phyloP scores from a whole-genome alignment of 306 rosid genomes.

The Clitoria ternatea region DNA sequence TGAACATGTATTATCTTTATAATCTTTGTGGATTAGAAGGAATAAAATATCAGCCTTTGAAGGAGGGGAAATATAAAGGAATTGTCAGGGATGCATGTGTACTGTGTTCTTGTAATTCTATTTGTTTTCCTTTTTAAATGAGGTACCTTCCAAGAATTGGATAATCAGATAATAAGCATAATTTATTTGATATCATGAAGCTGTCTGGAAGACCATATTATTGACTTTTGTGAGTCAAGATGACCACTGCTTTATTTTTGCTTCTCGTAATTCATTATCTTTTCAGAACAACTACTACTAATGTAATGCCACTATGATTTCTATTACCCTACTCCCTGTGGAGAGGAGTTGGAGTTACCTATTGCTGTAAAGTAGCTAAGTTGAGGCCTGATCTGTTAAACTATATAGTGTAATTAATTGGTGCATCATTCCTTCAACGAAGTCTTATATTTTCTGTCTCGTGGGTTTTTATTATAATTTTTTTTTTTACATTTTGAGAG shows the following conservation, averaged over 20 bases:
- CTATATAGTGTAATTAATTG: background rate
- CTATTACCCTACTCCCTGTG: background rate
- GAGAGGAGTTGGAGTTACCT: background rate
- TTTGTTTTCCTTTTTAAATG: background rate
- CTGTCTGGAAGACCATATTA: background rate
- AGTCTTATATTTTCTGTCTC: background rate
- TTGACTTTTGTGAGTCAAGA: background rate
- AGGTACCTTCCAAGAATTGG: background rate
- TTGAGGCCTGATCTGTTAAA: background rate
- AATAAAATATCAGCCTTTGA: background rate
- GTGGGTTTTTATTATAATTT: background rate
- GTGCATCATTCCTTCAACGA: background rate
- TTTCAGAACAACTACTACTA: background rate
- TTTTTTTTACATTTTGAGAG: background rate
- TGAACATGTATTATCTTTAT: slow-evolving; percentile 8
- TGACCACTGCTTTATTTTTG: background rate
- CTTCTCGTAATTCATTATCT: background rate
- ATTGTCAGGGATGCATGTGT: background rate
- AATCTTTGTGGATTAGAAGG: background rate
- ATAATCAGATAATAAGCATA: background rate
- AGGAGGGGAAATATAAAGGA: background rate
- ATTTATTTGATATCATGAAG: background rate
- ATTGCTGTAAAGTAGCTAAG: background rate
- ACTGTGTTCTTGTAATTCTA: background rate
- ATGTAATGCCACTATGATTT: background rate